Conservation (phyloP, 1,284 basidiomycete genomes). For the Mycosarcoma maydis region DNA sequence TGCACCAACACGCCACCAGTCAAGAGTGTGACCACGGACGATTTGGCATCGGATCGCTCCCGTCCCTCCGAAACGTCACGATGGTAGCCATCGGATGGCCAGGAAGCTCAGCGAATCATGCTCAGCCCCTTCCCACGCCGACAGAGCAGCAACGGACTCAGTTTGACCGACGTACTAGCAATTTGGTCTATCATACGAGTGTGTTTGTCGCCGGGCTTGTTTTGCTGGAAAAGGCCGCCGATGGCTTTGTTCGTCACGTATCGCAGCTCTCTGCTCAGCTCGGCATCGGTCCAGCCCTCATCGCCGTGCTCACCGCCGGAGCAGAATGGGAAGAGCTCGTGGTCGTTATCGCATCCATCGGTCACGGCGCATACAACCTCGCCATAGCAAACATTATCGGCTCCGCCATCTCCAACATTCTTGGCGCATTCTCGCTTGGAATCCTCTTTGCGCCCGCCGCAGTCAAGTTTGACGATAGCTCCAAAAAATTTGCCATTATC, state of each 20-base stretch:
- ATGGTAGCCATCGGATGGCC: slow-evolving; percentile 16
- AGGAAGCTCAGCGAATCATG: not conserved
- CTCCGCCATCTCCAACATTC: slow-evolving; percentile 57
- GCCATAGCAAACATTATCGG: slow-evolving; percentile 59
- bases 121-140: not conserved
- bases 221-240: slow-evolving; percentile 32
- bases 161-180: slow-evolving; percentile 1
- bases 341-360: slow-evolving; percentile 35
- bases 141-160: not conserved
- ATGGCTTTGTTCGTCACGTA: slow-evolving; percentile 35
- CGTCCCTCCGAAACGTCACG: too few relatives aligned
- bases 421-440: slow-evolving; percentile 46
- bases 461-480: slow-evolving; percentile 33
- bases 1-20: too few relatives aligned
- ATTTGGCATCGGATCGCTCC: too few relatives aligned
- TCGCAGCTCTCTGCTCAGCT: slow-evolving; percentile 32
- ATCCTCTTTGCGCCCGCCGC: slow-evolving; percentile 32
- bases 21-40: too few relatives aligned
- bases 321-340: slow-evolving; percentile 55
- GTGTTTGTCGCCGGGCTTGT: slow-evolving; percentile 34
- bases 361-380: slow-evolving; percentile 36
- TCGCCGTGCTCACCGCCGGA: slow-evolving; percentile 44
- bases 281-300: slow-evolving; percentile 33
- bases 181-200: slow-evolving; percentile 27
- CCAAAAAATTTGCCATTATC: slow-evolving; percentile 36